phyloP scores from a whole-genome alignment of 1,284 basidiomycete species.

The Phenoliferia sp. region DNA sequence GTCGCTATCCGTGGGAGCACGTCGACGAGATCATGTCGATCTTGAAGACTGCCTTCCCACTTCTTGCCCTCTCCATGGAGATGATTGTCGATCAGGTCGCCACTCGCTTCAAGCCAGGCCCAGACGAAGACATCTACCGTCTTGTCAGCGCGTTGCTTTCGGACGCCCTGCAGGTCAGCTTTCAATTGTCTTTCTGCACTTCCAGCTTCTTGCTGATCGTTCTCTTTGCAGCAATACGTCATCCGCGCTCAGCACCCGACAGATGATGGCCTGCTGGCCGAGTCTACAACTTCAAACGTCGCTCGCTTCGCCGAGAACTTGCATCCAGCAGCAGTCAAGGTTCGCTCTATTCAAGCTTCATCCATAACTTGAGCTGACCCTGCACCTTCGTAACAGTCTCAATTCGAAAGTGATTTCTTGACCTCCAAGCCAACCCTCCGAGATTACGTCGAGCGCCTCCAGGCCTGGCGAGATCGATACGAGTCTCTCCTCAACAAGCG shows the following conservation, averaged over 20 bases:
- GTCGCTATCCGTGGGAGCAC: conserved; percentile 65
- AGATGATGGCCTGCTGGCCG: conserved; percentile 70
- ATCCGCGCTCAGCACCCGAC: conserved; percentile 47
- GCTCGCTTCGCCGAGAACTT: conserved; percentile 65
- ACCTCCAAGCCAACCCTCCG: conserved; percentile 71
- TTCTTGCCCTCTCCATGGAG: conserved; percentile 91
- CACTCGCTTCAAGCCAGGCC: conserved; percentile 81
- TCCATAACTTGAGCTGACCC: not conserved
- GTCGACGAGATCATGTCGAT: conserved; percentile 93
- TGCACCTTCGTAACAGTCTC: conserved; percentile 54
- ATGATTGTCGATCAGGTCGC: conserved; percentile 96
- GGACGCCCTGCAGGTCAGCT: conserved; percentile 51
- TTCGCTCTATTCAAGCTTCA: not conserved
- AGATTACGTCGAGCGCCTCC: conserved; percentile 84
- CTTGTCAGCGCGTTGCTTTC: conserved; percentile 76
- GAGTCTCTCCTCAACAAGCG: conserved; percentile 78
- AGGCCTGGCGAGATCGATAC: conserved; percentile 90
- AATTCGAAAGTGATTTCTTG: conserved; percentile 91
- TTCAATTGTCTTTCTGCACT: not conserved
- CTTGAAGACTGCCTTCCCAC: conserved; percentile 92
- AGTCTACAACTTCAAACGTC: conserved; percentile 57
- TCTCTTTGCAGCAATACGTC: conserved; percentile 58
- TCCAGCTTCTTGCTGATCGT: not conserved
- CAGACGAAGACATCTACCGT: conserved; percentile 94
- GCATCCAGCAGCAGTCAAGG: conserved; percentile 36